Conservation (phyloP, 2,329 filamentous ascomycete species). For the Fonsecaea erecta region DNA sequence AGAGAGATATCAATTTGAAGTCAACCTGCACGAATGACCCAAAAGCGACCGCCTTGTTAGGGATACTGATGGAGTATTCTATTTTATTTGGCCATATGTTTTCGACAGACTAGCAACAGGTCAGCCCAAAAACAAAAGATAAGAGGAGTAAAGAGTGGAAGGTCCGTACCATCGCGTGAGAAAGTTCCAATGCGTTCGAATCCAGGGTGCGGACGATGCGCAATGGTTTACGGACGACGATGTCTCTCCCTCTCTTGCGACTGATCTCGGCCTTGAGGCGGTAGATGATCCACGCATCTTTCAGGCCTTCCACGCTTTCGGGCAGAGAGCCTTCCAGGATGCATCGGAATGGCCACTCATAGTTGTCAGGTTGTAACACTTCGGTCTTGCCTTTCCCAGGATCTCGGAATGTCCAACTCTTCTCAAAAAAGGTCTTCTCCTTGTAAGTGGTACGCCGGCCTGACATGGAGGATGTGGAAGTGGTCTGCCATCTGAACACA, state of each 20-base stretch:
- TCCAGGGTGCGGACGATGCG: slow-evolving; percentile 79
- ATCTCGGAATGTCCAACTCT: slow-evolving; percentile 73
- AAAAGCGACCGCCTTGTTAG: slow-evolving; percentile 92
- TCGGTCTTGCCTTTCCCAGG: slow-evolving; percentile 53
- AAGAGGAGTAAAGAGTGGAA: slow-evolving; percentile 3
- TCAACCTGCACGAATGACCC: slow-evolving; percentile 84
- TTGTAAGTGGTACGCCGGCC: slow-evolving; percentile 38
- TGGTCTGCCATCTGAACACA: slow-evolving; percentile 32
- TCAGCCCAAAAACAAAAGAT: slow-evolving; percentile 13
- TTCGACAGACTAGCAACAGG: slow-evolving; percentile 69
- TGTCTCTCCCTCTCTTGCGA: slow-evolving; percentile 85
- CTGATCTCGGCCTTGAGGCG: slow-evolving; percentile 89
- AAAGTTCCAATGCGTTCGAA: slow-evolving; percentile 74
- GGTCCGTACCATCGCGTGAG: slow-evolving; percentile 78
- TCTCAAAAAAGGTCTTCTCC: slow-evolving; percentile 64
- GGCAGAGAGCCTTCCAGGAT: slow-evolving; percentile 70
- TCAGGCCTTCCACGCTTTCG: slow-evolving; percentile 89
- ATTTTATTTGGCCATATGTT: slow-evolving; percentile 98
- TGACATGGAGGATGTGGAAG: slow-evolving; percentile 41
- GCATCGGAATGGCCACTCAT: slow-evolving; percentile 80
- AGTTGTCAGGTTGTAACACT: slow-evolving; percentile 73
- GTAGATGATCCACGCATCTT: slow-evolving; percentile 86
- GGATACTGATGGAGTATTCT: slow-evolving; percentile 90
- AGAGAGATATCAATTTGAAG: slow-evolving; percentile 82
- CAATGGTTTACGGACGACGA: slow-evolving; percentile 77